A percentile compares a stretch with the other conserved stretches of the same genome.
Conservation (phyloP, 2,329 filamentous ascomycete genomes). For the Fusarium foetens region DNA sequence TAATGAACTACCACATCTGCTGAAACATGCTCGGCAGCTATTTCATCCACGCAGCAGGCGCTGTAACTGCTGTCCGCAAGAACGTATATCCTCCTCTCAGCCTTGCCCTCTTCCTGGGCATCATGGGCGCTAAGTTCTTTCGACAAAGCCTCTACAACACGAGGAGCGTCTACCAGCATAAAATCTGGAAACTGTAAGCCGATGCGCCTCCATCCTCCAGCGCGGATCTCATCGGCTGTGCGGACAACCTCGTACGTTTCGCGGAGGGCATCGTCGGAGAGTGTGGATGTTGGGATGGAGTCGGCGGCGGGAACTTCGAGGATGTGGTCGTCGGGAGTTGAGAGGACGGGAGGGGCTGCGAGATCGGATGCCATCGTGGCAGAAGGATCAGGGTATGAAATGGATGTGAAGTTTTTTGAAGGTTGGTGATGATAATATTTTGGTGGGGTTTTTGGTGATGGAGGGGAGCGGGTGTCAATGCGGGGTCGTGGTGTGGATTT, state of each 20-base stretch:
- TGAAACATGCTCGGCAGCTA: constrained; percentile 91
- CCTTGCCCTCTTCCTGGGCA: constrained; percentile 7
- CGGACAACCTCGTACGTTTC: constrained; percentile 86
- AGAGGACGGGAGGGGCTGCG: constrained; percentile 67
- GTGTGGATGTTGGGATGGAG: constrained; percentile 46
- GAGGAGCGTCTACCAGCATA: constrained; percentile 87
- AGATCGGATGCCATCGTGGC: constrained; percentile 59
- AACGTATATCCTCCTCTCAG: constrained; percentile 72
- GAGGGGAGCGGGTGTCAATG: constrained; percentile 43
- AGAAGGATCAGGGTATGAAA: neutral
- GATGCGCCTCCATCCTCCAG: constrained; percentile 77
- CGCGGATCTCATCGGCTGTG: constrained; percentile 79
- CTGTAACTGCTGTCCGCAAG: constrained; percentile 97
- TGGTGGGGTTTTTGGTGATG: constrained; percentile 35
- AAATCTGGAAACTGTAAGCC: constrained; percentile 96
- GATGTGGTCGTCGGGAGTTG: constrained; percentile 69
- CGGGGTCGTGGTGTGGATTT: constrained; percentile 40
- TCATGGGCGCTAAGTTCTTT: constrained; percentile 40
- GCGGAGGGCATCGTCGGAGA: constrained; percentile 74
- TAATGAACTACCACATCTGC: constrained; percentile 96
- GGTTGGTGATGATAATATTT: constrained; percentile 29
- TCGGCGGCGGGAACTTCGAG: constrained; percentile 62
- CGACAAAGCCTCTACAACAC: constrained; percentile 72
- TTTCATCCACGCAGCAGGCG: constrained; percentile 95
- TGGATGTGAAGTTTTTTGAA: constrained; percentile 6